Conservation (phyloP, 495 filamentous ascomycete species). For the Tuber magnatum region DNA sequence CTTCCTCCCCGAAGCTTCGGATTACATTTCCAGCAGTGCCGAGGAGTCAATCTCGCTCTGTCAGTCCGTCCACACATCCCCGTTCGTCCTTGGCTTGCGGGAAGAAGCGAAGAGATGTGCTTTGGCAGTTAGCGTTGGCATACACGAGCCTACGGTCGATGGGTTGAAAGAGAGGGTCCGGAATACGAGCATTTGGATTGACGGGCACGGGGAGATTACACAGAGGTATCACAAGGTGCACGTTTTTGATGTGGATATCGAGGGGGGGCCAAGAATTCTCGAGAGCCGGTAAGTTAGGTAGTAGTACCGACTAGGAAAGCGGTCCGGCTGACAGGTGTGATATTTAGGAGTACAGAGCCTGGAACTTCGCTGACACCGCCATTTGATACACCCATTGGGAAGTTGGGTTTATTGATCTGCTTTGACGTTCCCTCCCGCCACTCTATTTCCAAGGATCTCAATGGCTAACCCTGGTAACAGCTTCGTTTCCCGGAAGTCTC, state of each 20-base stretch:
- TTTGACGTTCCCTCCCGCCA: conserved; percentile 62
- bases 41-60: conserved; percentile 62
- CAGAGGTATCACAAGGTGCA: conserved; percentile 71
- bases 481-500: conserved; percentile 75
- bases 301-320: no score
- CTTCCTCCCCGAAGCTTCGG: conserved; percentile 86
- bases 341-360: conserved; percentile 40
- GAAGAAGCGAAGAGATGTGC: conserved; percentile 53
- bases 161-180: conserved; percentile 29
- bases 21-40: conserved; percentile 68
- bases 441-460: neutral
- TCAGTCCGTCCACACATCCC: conserved; percentile 48
- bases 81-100: conserved; percentile 68
- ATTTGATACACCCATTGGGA: conserved; percentile 64
- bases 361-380: conserved; percentile 50
- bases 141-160: conserved; percentile 61
- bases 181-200: conserved; percentile 49
- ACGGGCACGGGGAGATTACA: conserved; percentile 54
- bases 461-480: conserved; percentile 22
- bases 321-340: neutral
- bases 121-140: conserved; percentile 76
- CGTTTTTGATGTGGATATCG: conserved; percentile 66
- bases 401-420: conserved; percentile 72
- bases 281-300: conserved; percentile 50
- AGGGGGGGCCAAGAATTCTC: conserved; percentile 54